Base-by-base conservation (phyloP, 1,284 basidiomycete genomes). In the Trametes versicolor region DNA sequence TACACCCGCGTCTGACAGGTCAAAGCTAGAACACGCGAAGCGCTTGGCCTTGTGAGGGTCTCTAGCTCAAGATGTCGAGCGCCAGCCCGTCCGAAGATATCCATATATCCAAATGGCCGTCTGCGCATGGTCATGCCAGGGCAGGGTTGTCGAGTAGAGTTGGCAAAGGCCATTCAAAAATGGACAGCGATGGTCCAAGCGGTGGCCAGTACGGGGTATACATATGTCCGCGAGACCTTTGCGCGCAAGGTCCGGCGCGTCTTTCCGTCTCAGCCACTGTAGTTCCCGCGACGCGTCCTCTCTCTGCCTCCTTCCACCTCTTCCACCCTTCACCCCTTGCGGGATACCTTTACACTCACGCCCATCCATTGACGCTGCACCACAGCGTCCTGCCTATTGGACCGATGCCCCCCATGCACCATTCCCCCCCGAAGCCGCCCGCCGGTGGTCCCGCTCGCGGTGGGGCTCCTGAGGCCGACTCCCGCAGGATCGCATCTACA, bases 151-250 rank as follows among this genome's bases (percentile, higher is more conserved):
- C 55, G n/a, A 21, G 34, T 13, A 19, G 19, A 25, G 54, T 45
- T 32, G n/a, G 19, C 66, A 51, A 64, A 62, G 60, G 41, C 34
- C n/a, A 21, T 19, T 17, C 23, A 23, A 25, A 34, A 32, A 12
- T n/a, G 41, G 57, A 49, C 19, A 21, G 56, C 34, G 7, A 51
- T 34, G 34, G 32, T 48, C 58, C 36, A 67, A 62, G 63, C 63
- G 63, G 48, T 21, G 37, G 37, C 17, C 41, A 52, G 21, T 50
- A 60, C 34, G 48, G 34, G 43, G n/a, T 9, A 21, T 56, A 48
- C 60, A 47, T 54, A 60, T 60, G 39, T 61, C 62, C 52, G 51
- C 64, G 56, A 17, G 52, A 60, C 39, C 34, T 36, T 39, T 32
- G 58, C 29, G 39, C 25, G 34, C 34, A 43, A 34, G 54, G 39